Evolutionary conservation across 140 eudicot species (phyloP).

Genomic region (Ambrosia hybrid): DNA sequence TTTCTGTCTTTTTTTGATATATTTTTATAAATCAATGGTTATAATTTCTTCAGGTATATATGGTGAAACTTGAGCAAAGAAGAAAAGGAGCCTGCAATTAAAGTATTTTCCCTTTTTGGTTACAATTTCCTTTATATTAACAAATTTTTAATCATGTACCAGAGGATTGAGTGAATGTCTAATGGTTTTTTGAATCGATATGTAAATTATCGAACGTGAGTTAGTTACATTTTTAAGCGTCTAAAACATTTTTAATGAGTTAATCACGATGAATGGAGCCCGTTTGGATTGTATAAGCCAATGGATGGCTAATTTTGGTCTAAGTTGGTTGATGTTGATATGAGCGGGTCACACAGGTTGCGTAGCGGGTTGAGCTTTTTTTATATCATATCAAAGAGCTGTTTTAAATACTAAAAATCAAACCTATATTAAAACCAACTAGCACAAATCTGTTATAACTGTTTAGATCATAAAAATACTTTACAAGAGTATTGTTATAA

Average conservation of each 20-base stretch:
- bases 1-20: background rate
- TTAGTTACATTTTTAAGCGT: background rate
- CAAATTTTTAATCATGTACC: background rate
- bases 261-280: too few species aligned
- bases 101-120: background rate
- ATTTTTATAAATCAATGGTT: background rate
- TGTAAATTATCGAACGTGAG: background rate
- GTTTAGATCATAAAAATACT: too few species aligned
- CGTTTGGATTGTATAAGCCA: too few species aligned
- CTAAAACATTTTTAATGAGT: background rate
- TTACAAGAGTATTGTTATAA: too few species aligned
- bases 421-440: too few species aligned
- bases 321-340: too few species aligned
- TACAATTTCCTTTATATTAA: background rate
- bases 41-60: conserved; percentile 23
- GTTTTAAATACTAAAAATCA: too few species aligned
- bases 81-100: conserved; percentile 7
- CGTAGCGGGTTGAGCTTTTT: too few species aligned
- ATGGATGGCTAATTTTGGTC: too few species aligned
- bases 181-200: background rate
- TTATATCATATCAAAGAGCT: too few species aligned
- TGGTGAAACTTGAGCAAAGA: conserved; percentile 25
- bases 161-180: background rate
- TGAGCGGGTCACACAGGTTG: too few species aligned
- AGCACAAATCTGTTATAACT: too few species aligned